phyloP scores from a whole-genome alignment of 306 rosid species.

The Bauhinia variegata region DNA sequence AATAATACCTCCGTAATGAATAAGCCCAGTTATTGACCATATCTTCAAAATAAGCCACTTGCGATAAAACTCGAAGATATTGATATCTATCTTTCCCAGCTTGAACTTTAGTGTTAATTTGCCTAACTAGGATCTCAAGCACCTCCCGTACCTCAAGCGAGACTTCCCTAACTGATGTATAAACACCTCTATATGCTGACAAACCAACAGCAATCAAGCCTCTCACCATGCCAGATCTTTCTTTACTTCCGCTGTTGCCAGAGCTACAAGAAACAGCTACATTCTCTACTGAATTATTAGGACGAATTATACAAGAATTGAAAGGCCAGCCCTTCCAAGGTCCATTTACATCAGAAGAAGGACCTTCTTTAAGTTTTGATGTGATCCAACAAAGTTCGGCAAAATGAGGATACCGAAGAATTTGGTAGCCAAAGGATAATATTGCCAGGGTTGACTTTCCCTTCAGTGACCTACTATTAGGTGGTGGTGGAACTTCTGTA shows the following conservation, averaged over 20 bases:
- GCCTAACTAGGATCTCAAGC: constrained; percentile 69
- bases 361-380: constrained; percentile 88
- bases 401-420: constrained; percentile 88
- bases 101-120: constrained; percentile 64
- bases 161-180: constrained; percentile 82
- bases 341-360: constrained; percentile 80
- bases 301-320: constrained; percentile 84
- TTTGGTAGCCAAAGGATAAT: constrained; percentile 89
- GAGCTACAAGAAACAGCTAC: constrained; percentile 49
- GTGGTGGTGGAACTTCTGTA: constrained; percentile 51
- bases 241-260: constrained; percentile 59
- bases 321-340: constrained; percentile 99
- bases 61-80: constrained; percentile 79
- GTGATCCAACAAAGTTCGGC: constrained; percentile 99
- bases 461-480: constrained; percentile 56
- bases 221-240: constrained; percentile 66
- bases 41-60: constrained; percentile 95
- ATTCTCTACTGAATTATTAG: constrained; percentile 56
- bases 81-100: constrained; percentile 83
- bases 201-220: constrained; percentile 92
- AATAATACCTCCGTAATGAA: constrained; percentile 71
- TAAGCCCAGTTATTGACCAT: constrained; percentile 89
- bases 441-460: constrained; percentile 81
- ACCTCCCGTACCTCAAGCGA: constrained; percentile 77
- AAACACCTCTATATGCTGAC: constrained; percentile 81